Evolutionary conservation across 306 rosid genomes (phyloP).

Genomic region (Rubus idaeus): DNA sequence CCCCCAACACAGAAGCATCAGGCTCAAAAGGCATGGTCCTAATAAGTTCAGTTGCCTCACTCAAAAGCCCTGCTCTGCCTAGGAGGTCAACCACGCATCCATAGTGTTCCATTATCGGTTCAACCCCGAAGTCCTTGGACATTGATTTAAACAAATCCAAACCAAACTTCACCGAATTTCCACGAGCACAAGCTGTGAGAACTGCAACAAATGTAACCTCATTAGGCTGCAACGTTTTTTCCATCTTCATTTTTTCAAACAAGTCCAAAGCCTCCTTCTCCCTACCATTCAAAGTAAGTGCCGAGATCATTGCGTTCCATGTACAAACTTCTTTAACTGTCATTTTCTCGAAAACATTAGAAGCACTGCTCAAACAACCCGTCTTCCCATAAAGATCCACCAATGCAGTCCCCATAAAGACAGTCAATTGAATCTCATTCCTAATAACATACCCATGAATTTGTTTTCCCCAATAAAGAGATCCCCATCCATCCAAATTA

Average conservation of each 20-base stretch:
- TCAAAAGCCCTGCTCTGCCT: slow-evolving; percentile 69
- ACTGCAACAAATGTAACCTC: slow-evolving; percentile 59
- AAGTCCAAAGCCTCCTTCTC: slow-evolving; percentile 60
- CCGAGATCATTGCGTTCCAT: slow-evolving; percentile 86
- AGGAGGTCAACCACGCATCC: slow-evolving; percentile 77
- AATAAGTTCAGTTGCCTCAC: slow-evolving; percentile 57
- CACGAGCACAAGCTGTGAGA: slow-evolving; percentile 79
- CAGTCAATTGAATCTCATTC: slow-evolving; percentile 44
- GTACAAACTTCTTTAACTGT: slow-evolving; percentile 50
- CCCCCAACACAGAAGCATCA: slow-evolving; percentile 61
- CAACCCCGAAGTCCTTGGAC: slow-evolving; percentile 41
- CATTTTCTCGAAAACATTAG: slow-evolving; percentile 44
- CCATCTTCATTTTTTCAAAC: slow-evolving; percentile 55
- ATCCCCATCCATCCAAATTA: slow-evolving; percentile 43
- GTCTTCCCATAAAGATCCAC: slow-evolving; percentile 72
- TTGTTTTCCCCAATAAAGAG: slow-evolving; percentile 61
- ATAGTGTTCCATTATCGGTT: slow-evolving; percentile 61
- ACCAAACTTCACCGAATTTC: slow-evolving; percentile 48
- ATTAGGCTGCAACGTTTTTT: slow-evolving; percentile 46
- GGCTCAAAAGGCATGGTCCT: slow-evolving; percentile 68
- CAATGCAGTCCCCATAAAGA: slow-evolving; percentile 57
- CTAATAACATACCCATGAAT: slow-evolving; percentile 50
- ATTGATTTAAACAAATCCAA: slow-evolving; percentile 55
- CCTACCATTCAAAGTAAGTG: slow-evolving; percentile 61
- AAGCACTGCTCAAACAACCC: slow-evolving; percentile 47